Base-by-base conservation (phyloP, 306 rosid species). In the Lathyrus aphaca region DNA sequence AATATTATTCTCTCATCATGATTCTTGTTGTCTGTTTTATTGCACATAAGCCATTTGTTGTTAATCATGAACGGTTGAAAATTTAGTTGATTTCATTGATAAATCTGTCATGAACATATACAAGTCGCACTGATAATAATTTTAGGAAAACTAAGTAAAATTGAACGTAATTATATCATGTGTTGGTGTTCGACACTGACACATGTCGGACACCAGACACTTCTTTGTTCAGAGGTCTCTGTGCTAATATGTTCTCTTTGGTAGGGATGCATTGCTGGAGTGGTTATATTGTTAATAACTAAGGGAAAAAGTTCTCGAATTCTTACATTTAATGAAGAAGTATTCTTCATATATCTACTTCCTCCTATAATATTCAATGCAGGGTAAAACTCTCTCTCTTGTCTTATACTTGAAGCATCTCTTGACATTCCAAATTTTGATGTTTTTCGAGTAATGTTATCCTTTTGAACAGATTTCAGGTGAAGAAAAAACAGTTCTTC, bases 301-400 rank as follows among this genome's bases (percentile, higher is more conserved):
- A 87, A 81, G 72, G 87, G 98, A 69, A 87, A 82, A 75, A 88
- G 81, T 69, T 90, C 98, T 78, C 98, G 62, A 73, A 86, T 90
- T 49, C 88, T 90, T 44, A 82, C 83, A 4, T 94, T 94, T 37
- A 17, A 78, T 50, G 97, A 94, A 84, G 92, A 90, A 79, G 46
- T 90, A 51, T 94, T 94, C 92, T 94, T 94, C 84, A 82, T 94
- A 38, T 90, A 94, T 84, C 98, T 94, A 43, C 96, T 90, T 76
- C 98, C 98, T 46, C 98, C 98, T 2, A 94, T 94, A 11, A 90
- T 90, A 60, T 94, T 90, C 87, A 94, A 94, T 87, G 98, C 96
- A 8, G 96, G 97, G 98, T 90, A 87, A 71, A 69, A 53, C 12
- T 25, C 42, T 50, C 48, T 75, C 51, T 35, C 75, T 60, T 53